These are phyloP conservation scores for Epichloe hybrida DNA, from an alignment of 2,329 filamentous ascomycete genomes.

Conservation along the genomic window DNA sequence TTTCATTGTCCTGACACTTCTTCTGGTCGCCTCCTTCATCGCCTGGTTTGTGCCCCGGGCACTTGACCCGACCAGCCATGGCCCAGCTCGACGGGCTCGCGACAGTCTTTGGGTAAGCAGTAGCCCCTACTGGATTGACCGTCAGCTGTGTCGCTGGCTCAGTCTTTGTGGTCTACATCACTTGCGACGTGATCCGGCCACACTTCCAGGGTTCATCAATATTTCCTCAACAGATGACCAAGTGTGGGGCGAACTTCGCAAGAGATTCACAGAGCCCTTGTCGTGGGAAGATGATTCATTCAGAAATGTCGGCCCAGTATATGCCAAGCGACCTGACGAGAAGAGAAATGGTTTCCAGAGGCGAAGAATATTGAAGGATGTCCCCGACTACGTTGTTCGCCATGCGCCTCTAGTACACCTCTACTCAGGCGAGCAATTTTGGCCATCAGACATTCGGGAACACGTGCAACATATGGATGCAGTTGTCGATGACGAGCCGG, in stretches of 20 bases:
- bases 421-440: slow-evolving; percentile 76
- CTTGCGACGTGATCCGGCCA: slow-evolving; percentile 45
- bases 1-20: slow-evolving; percentile 23
- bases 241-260: slow-evolving; percentile 22
- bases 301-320: background rate
- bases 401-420: slow-evolving; percentile 80
- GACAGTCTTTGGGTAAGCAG: slow-evolving; percentile 57
- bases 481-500: slow-evolving; percentile 48
- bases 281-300: slow-evolving; percentile 9
- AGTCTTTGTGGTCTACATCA: slow-evolving; percentile 69
- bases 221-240: slow-evolving; percentile 13
- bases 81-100: slow-evolving; percentile 45
- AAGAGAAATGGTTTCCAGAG: slow-evolving; percentile 19
- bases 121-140: slow-evolving; percentile 60
- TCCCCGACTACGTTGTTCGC: slow-evolving; percentile 66
- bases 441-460: slow-evolving; percentile 77
- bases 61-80: slow-evolving; percentile 50
- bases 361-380: slow-evolving; percentile 27
- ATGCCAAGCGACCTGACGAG: slow-evolving; percentile 9
- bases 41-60: slow-evolving; percentile 38
- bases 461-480: slow-evolving; percentile 65
- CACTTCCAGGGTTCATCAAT: slow-evolving; percentile 12
- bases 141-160: slow-evolving; percentile 67
- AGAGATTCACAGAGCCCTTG: slow-evolving; percentile 1
- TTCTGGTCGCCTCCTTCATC: slow-evolving; percentile 32